Base-by-base conservation (phyloP, 1,284 basidiomycete species). In the Crepidotus sp. region DNA sequence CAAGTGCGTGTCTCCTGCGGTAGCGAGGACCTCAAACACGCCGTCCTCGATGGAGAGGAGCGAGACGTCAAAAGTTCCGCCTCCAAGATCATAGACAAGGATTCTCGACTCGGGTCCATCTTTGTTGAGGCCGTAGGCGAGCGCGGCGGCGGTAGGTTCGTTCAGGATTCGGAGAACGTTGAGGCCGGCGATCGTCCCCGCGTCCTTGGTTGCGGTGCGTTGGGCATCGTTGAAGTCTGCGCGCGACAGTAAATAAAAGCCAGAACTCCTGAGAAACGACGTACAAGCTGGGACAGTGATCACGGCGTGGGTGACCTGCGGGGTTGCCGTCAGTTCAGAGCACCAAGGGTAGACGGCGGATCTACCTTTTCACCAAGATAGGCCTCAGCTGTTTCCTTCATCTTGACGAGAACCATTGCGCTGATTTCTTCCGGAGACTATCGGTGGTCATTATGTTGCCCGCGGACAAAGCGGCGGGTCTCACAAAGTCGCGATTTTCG, bases 381-480 rank as follows among this genome's bases (percentile, higher is more conserved):
- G 18, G 93, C 90, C 74, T 98, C 95, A 53, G 95, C 95, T 31
- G 91, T 98, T 73, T 98, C 95, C 80, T 98, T 98, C 94, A 98
- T 98, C 77, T 98, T 98, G 48, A 68, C 74, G 51, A 98, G 71
- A 59, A 98, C 79, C 95, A 98, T 98, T 42, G 94, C 90, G 43
- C 83, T 88, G 55, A 93, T 79, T 68, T 93, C 90, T 65, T 94
- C 89, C 2, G 90, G 84, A 4, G 81, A 26, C 59, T 62, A 36
- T 7, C 6, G 17, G 14, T 1, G 14, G 17, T 24, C 11, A 34
- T 19, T 17, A 22, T 2, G 13, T 9, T 29, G 33, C 11, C 11
- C 7, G n/a, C 22, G 15, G 22, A 17, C 4, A 13, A 22, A 22
- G 17, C 15, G 7, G 37, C 2, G 4, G 10, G 4, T 33, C 46